These are phyloP conservation scores for Talaromyces liani DNA, from an alignment of 495 filamentous ascomycete genomes.

Conservation along the genomic window DNA sequence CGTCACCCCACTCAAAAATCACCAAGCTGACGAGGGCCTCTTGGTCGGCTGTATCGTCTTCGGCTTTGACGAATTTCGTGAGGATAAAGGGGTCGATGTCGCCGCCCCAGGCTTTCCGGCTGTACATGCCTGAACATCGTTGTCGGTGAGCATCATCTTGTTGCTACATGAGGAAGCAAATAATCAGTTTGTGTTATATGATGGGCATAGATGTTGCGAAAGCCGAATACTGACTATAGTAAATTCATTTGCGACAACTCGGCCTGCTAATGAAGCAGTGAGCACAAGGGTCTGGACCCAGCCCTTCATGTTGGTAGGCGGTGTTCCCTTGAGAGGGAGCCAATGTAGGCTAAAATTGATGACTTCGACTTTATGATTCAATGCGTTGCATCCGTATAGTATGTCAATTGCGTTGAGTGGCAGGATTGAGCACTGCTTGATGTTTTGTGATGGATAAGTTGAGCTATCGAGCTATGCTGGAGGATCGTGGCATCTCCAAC, in stretches of 20 bases:
- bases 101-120: slow-evolving; percentile 81
- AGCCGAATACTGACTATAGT: slow-evolving; percentile 45
- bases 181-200: slow-evolving; percentile 7
- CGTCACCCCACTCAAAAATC: slow-evolving; percentile 91
- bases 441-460: not conserved
- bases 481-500: slow-evolving; percentile 9
- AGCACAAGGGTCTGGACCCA: slow-evolving; percentile 42
- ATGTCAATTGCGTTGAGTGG: not conserved
- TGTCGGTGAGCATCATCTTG: slow-evolving; percentile 70
- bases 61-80: slow-evolving; percentile 64
- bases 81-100: slow-evolving; percentile 81
- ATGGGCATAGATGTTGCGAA: not conserved
- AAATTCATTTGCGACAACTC: slow-evolving; percentile 53
- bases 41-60: slow-evolving; percentile 29
- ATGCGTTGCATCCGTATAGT: not conserved
- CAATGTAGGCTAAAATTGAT: not conserved
- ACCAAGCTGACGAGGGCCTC: slow-evolving; percentile 78
- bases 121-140: slow-evolving; percentile 97
- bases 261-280: slow-evolving; percentile 43
- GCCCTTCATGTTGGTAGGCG: slow-evolving; percentile 41
- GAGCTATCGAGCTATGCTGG: not conserved
- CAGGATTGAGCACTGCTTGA: not conserved
- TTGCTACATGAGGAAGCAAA: slow-evolving; percentile 38
- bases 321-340: not conserved
- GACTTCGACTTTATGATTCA: not conserved